Conservation (phyloP, 2,329 filamentous ascomycete genomes). For the Penicillium expansum region DNA sequence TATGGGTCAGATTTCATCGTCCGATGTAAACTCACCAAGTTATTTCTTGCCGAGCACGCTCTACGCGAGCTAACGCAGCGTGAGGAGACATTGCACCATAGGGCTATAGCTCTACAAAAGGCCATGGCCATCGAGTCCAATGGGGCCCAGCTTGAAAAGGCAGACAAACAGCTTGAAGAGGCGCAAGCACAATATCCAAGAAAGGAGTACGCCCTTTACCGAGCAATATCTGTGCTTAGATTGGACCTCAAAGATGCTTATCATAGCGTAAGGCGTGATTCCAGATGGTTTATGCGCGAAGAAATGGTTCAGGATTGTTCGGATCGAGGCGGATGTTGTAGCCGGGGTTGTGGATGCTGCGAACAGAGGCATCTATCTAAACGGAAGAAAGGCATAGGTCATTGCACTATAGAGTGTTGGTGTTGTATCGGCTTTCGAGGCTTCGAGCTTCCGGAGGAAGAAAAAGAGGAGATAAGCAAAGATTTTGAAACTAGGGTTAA, state of each 20-base stretch:
- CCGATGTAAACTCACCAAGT: background rate
- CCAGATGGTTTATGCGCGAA: slow-evolving; percentile 11
- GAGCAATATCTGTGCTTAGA: background rate
- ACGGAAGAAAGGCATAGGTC: slow-evolving; percentile 8
- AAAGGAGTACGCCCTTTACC: background rate
- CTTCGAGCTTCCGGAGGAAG: background rate
- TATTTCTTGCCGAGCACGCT: background rate
- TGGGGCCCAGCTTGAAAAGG: background rate
- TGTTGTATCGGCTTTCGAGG: slow-evolving; percentile 10
- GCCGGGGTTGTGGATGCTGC: slow-evolving; percentile 13
- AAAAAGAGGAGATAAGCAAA: background rate
- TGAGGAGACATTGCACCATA: background rate
- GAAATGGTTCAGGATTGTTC: slow-evolving; percentile 7
- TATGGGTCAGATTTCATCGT: background rate
- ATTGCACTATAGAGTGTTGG: slow-evolving; percentile 12
- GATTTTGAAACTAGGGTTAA: too few relatives aligned
- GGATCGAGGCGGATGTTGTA: slow-evolving; percentile 11
- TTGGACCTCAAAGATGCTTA: background rate
- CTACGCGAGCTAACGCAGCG: background rate
- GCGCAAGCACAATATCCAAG: background rate
- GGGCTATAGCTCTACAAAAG: background rate
- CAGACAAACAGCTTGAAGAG: background rate
- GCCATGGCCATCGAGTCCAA: background rate
- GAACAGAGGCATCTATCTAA: background rate
- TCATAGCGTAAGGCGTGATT: background rate